Evolutionary conservation across 2,329 filamentous ascomycete species (phyloP), one percentile per base, ranked within the genome.

Genomic region (Penicillium sp.): DNA sequence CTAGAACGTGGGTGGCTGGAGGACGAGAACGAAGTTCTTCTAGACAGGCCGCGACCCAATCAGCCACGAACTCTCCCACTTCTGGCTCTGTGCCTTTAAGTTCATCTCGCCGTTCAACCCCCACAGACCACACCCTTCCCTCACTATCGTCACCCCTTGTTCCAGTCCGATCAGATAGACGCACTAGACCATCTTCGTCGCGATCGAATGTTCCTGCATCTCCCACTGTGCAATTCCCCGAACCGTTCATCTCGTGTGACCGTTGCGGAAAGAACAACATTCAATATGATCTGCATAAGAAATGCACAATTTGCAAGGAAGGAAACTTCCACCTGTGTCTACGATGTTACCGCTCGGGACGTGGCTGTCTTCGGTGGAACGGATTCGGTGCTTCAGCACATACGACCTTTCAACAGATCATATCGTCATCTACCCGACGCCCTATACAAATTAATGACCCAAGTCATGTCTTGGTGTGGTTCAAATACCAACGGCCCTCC

Each of bases 241-340:
- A 95, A 67, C 90, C 92, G 1, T 85, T 84, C 1, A 84, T 96
- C 49, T 80, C 79, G 9, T 97, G 93, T 70, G 82, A 85, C 37
- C 79, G 84, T 10, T 97, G 93, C 70, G 76, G 79, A 20, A 88
- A 82, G 60, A 67, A 79, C 6, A 83, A 92, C 58, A 92, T 97
- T 37, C 88, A 96, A 69, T 91, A 96, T 64, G 85, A 90, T 9
- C 76, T 96, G 2, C 90, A 97, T 72, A 96, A 93, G 74, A 89
- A 89, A 69, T 97, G 93, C 72, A 72, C 76, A 2, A 79, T 80
- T 48, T 97, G 93, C 72, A 79, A 83, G 16, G 76, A 81, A 6
- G 90, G 90, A 1, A 78, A 84, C 45, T 96, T 88, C 79, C 88
- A 92, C 69, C 78, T 97, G 11, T 97, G 93, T 68, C 75, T 89